Evolutionary conservation across 345 rosid genomes (phyloP).

Genomic region (Triadica sebifera): DNA sequence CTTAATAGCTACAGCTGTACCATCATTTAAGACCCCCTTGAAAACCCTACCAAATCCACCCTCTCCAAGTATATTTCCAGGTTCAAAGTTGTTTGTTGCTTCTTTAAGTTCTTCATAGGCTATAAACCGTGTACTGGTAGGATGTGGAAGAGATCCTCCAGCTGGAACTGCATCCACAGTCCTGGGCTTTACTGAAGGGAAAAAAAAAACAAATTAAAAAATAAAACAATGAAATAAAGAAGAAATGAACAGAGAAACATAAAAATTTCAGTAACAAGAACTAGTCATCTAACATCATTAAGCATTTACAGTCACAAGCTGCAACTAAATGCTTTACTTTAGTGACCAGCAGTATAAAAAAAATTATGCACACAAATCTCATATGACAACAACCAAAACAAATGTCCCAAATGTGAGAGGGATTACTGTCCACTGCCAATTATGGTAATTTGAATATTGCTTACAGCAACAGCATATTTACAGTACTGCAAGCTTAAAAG

Average conservation of each 20-base stretch:
- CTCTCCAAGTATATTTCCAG: constrained; percentile 87
- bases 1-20: constrained; percentile 97
- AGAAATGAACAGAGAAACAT: constrained; percentile 4
- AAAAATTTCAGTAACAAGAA: background rate
- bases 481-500: background rate
- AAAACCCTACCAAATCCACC: constrained; percentile 98
- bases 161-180: constrained; percentile 43
- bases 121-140: constrained; percentile 80
- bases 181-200: constrained; percentile 56
- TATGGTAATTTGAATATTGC: background rate
- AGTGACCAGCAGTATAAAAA: background rate
- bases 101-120: constrained; percentile 93
- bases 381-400: background rate
- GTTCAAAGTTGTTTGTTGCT: constrained; percentile 89
- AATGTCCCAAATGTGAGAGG: background rate
- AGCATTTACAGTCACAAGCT: background rate
- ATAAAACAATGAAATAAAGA: background rate
- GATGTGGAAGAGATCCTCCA: constrained; percentile 74
- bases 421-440: background rate
- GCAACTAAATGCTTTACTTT: background rate
- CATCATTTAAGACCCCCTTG: constrained; percentile 94
- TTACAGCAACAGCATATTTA: background rate
- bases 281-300: background rate
- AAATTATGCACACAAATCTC: background rate
- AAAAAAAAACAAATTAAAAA: background rate